Evolutionary conservation across 129 eudicot species (phyloP), one percentile per base, ranked within the genome.

Genomic region (Mikania micrantha): DNA sequence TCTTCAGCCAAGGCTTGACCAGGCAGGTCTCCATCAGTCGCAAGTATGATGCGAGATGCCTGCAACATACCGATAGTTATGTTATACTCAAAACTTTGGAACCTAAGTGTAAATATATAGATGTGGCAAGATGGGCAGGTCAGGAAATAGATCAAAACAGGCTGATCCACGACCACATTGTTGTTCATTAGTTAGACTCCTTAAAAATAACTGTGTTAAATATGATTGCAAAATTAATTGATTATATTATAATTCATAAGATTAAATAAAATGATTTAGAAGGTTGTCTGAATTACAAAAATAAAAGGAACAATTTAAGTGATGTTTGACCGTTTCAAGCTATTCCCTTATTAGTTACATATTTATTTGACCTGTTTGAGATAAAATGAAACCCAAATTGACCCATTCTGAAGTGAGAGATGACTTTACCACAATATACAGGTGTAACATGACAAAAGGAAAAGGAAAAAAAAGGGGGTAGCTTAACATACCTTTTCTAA

Each of bases 1-100:
- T 93, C 99, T 83, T 89, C 99, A 13, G 99, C 92, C 56, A 93
- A 85, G 60, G 96, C 96, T 84, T 82, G 96, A 74, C 99, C 99
- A 64, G 99, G 96, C 31, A 56, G 45, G 70, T 93, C 99, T 32
- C 75, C 87, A 79, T 93, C 98, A 31, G 98, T 93, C 35, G 96
- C 98, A 41, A 93, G 85, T 72, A 88, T 86, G 58, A 93, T 84
- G 56, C 98, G 88, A 56, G 98, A 84, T 6, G 90, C 98, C 98
- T 93, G 70, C 48, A 45, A 69, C 24, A 57, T 32, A 12, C 31
- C n/a, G 58, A 69, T 9, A 50, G 41, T 39, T 47, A 67, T 12
- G 47, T 12, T 34, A 40, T 25, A 49, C 50, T 49, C 57, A 64
- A n/a, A 24, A 62, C 21, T 17, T 53, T 10, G 15, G 8, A 60